These are phyloP conservation scores for Colletotrichum cereale DNA, from an alignment of 2,329 filamentous ascomycete species.

Conservation along the genomic window DNA sequence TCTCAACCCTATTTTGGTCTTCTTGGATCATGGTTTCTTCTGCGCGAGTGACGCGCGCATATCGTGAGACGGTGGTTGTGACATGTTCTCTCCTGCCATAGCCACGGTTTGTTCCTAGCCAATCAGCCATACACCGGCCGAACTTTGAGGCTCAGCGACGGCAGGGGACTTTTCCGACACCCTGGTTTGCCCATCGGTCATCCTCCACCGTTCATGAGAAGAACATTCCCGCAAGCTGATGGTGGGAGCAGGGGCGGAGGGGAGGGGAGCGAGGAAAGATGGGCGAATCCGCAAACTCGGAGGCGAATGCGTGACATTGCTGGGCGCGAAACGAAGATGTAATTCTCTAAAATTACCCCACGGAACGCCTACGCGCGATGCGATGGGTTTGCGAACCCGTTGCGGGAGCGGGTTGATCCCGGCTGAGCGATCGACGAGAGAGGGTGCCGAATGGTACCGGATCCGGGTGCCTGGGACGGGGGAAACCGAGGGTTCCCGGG, in stretches of 20 bases:
- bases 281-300: not conserved
- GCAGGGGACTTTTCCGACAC: no score
- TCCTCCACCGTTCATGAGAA: not conserved
- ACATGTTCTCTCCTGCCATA: not conserved
- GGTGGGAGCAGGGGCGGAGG: not conserved
- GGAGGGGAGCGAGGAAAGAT: not conserved
- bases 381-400: not conserved
- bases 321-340: not conserved
- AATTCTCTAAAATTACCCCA: not conserved
- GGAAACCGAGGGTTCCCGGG: not conserved
- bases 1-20: slow-evolving; percentile 28
- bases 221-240: not conserved
- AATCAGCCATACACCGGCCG: not conserved
- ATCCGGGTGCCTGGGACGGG: not conserved
- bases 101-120: not conserved
- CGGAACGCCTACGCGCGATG: no score
- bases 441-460: not conserved
- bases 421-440: not conserved
- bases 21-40: not conserved
- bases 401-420: not conserved
- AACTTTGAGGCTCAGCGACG: not conserved
- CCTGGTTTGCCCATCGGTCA: not conserved
- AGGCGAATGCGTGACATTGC: not conserved
- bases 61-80: not conserved
- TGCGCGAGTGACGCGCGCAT: not conserved